Base-by-base conservation (phyloP, 305 asterid species). In the Fraxinus nigra region DNA sequence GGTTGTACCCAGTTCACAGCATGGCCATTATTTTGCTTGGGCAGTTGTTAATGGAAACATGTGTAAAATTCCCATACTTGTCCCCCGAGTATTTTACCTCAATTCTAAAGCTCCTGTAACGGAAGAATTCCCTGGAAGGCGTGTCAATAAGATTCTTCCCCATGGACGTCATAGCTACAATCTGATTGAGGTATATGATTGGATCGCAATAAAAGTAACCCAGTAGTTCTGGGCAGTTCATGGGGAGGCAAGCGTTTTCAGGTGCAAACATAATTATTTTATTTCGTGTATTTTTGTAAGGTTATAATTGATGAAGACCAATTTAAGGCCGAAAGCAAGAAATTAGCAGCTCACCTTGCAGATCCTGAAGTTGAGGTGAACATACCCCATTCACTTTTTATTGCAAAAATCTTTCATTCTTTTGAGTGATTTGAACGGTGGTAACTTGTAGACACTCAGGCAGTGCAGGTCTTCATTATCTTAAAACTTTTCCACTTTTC, bases 301-400 rank as follows among this genome's bases (percentile, higher is more conserved):
- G 98, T 97, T 83, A 75, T 80, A 74, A 97, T 89, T 88, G 97
- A 94, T 80, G 99, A 97, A 90, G 99, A 91, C 81, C 98, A 92
- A 80, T 94, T 94, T 88, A 92, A 87, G 86, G 85, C 91, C 18
- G 98, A 94, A 87, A 94, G 95, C 94, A 92, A 90, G 90, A 97
- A 92, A 85, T 85, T 94, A 79, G 98, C 89, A 30, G 97, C 95
- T 86, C 97, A 93, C 89, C 98, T 97, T 90, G 98, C 99, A 81
- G 98, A 97, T 88, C 98, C 99, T 40, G 98, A 97, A 90, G 94
- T 97, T 85, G 99, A 97, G 98, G 99, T 97, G 38, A 61, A 88
- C 67, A 75, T 78, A 77, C 75, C 78, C 43, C 79, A 80, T 35
- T 82, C 63, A 79, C 54, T 28, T 84, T 75, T 70, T 56, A 69